These are phyloP conservation scores for Henckelia pumila DNA, from an alignment of 257 asterid genomes.

Conservation along the genomic window DNA sequence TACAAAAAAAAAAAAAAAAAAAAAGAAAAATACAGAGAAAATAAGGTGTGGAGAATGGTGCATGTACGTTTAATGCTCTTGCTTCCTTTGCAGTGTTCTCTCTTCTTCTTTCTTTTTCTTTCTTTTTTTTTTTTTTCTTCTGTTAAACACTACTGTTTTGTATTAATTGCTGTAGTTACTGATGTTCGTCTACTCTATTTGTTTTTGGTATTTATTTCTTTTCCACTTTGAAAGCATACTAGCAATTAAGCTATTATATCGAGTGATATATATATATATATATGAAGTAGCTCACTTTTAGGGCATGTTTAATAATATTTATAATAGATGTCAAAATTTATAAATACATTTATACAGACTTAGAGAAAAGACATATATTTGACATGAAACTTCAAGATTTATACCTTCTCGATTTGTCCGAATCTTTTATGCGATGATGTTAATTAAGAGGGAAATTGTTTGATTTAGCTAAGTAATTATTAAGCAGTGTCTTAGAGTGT, in stretches of 20 bases:
- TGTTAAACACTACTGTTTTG: slow-evolving; percentile 32
- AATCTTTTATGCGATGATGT: too few relatives aligned
- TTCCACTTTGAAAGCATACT: neutral
- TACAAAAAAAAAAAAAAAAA: neutral
- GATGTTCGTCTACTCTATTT: slow-evolving; percentile 30
- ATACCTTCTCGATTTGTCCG: too few relatives aligned
- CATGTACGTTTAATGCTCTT: slow-evolving; percentile 19
- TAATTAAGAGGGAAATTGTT: too few relatives aligned
- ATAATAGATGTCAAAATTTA: too few relatives aligned
- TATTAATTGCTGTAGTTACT: slow-evolving; percentile 42
- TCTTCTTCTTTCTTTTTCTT: neutral
- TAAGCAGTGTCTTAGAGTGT: too few relatives aligned
- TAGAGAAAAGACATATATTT: too few relatives aligned
- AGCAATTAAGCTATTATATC: neutral
- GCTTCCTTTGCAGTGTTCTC: slow-evolving; percentile 6
- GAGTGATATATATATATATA: too few relatives aligned
- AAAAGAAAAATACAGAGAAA: neutral
- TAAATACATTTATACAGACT: too few relatives aligned
- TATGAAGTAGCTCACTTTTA: neutral
- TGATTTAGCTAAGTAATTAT: too few relatives aligned
- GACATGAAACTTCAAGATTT: too few relatives aligned
- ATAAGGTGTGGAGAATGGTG: neutral
- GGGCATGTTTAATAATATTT: too few relatives aligned
- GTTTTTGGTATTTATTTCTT: slow-evolving; percentile 27
- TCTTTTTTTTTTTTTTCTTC: slow-evolving; percentile 26